Percentiles rank a stretch among this genome's conserved stretches.
phyloP scores from a whole-genome alignment of 1,139 yeast genomes.

The Yamadazyma spencermartinsiae region DNA sequence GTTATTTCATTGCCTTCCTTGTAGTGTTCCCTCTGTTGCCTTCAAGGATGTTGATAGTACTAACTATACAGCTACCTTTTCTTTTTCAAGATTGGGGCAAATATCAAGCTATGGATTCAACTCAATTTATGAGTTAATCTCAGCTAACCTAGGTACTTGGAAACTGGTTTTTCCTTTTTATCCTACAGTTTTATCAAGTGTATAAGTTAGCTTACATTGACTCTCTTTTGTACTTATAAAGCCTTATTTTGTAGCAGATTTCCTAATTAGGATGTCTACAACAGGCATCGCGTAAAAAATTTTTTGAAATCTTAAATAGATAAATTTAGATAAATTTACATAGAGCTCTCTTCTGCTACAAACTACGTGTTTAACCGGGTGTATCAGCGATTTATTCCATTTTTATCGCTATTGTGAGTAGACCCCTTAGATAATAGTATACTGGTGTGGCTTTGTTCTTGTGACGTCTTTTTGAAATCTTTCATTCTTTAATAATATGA shows the following conservation, averaged over 20 bases:
- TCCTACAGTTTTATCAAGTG: conserved; percentile 1
- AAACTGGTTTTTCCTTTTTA: neutral
- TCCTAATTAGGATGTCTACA: neutral
- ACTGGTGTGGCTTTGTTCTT: too few species aligned
- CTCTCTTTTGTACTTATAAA: neutral
- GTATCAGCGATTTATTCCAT: too few species aligned
- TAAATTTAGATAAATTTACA: neutral
- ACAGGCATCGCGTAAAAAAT: neutral
- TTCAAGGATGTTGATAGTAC: neutral
- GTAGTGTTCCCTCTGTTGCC: conserved; percentile 2
- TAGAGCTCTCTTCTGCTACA: too few species aligned
- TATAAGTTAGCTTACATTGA: conserved; percentile 5
- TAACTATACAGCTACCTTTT: neutral
- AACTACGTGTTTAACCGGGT: too few species aligned
- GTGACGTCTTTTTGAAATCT: neutral
- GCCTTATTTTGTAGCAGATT: too few species aligned
- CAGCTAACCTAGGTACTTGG: conserved; percentile 7
- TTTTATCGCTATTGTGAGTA: too few species aligned
- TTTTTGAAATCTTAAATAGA: neutral
- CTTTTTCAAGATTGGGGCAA: conserved; percentile 1
- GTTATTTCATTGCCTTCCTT: too few species aligned
- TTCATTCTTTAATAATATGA: conserved; percentile 49
- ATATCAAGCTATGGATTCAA: conserved; percentile 1
- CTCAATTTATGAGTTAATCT: too few species aligned
- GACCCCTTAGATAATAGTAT: too few species aligned